Percentiles rank a stretch among this genome's conserved stretches.
Conservation (phyloP, 2,329 filamentous ascomycete species). For the Zasmidium cellare region DNA sequence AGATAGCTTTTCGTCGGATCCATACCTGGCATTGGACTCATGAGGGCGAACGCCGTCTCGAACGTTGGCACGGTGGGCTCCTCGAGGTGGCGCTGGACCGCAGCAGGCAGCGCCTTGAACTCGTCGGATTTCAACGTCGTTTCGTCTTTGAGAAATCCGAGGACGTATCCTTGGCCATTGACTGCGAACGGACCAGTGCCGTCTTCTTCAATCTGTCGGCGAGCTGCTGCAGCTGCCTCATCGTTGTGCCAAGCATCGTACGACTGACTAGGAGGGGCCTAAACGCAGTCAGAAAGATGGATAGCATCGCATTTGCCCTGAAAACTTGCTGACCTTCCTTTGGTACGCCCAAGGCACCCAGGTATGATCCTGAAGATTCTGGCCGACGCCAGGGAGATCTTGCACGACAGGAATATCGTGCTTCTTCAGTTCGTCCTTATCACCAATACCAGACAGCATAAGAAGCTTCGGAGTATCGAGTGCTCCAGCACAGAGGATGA, state of each 20-base stretch:
- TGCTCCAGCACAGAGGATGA: background rate
- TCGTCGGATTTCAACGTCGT: conserved; percentile 41
- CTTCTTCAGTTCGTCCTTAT: conserved; percentile 50
- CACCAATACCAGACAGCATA: conserved; percentile 63
- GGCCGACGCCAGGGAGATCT: conserved; percentile 62
- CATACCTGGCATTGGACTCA: conserved; percentile 32
- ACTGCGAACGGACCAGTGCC: background rate
- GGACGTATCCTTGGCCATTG: background rate
- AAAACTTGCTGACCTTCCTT: background rate
- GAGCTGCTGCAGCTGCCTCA: background rate
- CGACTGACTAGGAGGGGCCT: background rate
- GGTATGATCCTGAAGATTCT: conserved; percentile 63
- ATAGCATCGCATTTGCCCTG: no score
- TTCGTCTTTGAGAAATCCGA: conserved; percentile 43
- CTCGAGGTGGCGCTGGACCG: background rate
- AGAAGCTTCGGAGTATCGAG: conserved; percentile 56
- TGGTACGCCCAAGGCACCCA: background rate
- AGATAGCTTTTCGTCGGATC: conserved; percentile 20
- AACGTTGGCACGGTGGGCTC: conserved; percentile 58
- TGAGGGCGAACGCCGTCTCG: conserved; percentile 45
- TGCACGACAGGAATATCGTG: conserved; percentile 56
- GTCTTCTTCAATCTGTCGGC: background rate
- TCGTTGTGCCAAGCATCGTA: background rate
- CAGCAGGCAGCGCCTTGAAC: conserved; percentile 50
- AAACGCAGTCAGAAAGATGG: no score